A percentile compares a stretch with the other conserved stretches of the same genome.
Evolutionary conservation across 2,329 filamentous ascomycete species (phyloP).

Genomic region (Fusarium domesticum): DNA sequence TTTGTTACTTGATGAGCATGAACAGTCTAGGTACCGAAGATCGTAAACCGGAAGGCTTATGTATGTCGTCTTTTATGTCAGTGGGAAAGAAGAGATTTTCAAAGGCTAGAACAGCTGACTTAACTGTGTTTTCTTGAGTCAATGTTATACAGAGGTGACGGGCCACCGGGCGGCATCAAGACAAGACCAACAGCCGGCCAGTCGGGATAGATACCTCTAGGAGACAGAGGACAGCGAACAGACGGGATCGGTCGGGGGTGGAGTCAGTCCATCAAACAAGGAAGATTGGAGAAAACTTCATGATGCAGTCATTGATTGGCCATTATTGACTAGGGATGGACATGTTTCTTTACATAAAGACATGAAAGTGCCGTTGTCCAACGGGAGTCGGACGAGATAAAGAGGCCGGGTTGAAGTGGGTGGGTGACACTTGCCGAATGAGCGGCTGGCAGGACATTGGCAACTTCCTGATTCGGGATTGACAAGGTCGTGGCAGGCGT

Average conservation of each 20-base stretch:
- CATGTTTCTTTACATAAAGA: not conserved
- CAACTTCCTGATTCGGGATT: no score
- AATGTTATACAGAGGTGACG: not conserved
- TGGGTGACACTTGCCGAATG: no score
- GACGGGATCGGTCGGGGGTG: constrained; percentile 1
- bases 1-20: not conserved
- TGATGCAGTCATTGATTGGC: constrained; percentile 4
- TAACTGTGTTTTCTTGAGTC: no score
- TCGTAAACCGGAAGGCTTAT: not conserved
- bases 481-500: not conserved
- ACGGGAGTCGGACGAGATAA: not conserved
- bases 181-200: constrained; percentile 7
- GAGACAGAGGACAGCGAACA: constrained; percentile 2
- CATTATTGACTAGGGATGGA: constrained; percentile 6
- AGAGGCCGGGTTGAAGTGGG: not conserved
- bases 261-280: constrained; percentile 9
- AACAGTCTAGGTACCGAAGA: no score
- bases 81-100: no score
- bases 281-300: not conserved
- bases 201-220: constrained; percentile 5
- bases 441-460: no score
- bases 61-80: no score
- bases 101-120: no score
- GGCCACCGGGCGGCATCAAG: constrained; percentile 7
- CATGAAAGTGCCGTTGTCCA: no score